Evolutionary conservation across 352 stramenopile species (phyloP).

Genomic region (Pythium dissotocum): DNA sequence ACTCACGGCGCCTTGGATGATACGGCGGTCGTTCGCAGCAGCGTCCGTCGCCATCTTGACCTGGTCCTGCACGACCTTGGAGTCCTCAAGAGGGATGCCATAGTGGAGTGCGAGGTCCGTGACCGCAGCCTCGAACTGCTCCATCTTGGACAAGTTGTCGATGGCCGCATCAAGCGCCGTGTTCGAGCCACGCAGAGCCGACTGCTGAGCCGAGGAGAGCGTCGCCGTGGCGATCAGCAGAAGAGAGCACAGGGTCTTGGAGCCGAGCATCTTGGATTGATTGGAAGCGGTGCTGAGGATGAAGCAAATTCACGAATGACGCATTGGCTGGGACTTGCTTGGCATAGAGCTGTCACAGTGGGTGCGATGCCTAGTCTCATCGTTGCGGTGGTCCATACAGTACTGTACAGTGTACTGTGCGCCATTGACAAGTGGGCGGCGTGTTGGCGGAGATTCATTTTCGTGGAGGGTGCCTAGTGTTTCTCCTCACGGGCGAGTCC

Average conservation of each 20-base stretch:
- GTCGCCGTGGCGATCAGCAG: constrained; percentile 6
- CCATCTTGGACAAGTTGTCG: constrained; percentile 28
- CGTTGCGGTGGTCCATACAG: neutral
- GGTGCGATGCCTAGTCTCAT: no score
- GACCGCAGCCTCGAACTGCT: constrained; percentile 31
- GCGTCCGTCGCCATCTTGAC: constrained; percentile 23
- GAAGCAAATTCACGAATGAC: constrained; percentile 1
- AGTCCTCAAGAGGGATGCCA: constrained; percentile 30
- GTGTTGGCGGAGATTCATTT: neutral
- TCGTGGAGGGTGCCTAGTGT: neutral
- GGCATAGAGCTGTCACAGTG: neutral
- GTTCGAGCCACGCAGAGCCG: constrained; percentile 17
- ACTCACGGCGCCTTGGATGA: constrained; percentile 22
- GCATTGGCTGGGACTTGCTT: neutral
- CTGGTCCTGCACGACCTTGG: constrained; percentile 25
- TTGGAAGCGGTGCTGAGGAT: neutral
- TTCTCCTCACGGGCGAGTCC: neutral
- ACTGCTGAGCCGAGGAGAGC: constrained; percentile 13
- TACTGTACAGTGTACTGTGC: neutral
- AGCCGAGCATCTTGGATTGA: constrained; percentile 20
- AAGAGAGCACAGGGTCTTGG: constrained; percentile 22
- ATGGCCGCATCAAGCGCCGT: constrained; percentile 22
- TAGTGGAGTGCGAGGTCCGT: constrained; percentile 34
- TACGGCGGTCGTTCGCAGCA: constrained; percentile 25
- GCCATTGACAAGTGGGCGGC: neutral